phyloP scores from a whole-genome alignment of 257 asterid genomes.

The Solanum chmielewskii region DNA sequence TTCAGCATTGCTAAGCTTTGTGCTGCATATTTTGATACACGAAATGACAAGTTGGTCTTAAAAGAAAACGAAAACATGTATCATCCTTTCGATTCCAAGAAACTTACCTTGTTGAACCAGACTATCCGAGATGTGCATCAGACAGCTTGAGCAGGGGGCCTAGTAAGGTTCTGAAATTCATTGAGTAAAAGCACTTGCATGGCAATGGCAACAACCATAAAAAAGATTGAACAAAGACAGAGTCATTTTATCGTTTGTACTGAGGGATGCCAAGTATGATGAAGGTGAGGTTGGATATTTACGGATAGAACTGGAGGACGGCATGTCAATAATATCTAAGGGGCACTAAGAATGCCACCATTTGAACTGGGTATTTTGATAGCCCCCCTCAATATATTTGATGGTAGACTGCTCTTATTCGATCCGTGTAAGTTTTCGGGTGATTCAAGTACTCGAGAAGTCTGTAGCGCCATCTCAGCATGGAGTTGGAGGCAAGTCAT shows the following conservation, averaged over 20 bases:
- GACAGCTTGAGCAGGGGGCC: not conserved
- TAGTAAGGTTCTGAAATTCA: not conserved
- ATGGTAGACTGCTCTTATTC: slow-evolving; percentile 29
- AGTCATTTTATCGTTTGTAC: not conserved
- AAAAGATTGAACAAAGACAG: not conserved
- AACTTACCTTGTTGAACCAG: not conserved
- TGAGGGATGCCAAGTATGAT: not conserved
- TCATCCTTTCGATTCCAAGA: not conserved
- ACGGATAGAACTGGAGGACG: not conserved
- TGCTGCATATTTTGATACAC: not conserved
- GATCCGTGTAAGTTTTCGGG: slow-evolving; percentile 13
- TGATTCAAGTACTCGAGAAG: slow-evolving; percentile 70
- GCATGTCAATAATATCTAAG: not conserved
- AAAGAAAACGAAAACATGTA: not conserved
- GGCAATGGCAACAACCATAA: not conserved
- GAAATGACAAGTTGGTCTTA: not conserved
- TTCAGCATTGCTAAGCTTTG: not conserved
- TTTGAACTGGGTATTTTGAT: slow-evolving; percentile 44
- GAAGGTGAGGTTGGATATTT: not conserved
- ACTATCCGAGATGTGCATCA: not conserved
- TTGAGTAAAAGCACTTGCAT: not conserved
- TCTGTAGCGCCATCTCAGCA: slow-evolving; percentile 83
- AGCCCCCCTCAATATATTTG: slow-evolving; percentile 20
- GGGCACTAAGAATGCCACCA: not conserved
- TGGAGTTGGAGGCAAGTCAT: slow-evolving; percentile 86